Base-by-base conservation (phyloP, 1,284 basidiomycete species). In the Wallemia hederae region DNA sequence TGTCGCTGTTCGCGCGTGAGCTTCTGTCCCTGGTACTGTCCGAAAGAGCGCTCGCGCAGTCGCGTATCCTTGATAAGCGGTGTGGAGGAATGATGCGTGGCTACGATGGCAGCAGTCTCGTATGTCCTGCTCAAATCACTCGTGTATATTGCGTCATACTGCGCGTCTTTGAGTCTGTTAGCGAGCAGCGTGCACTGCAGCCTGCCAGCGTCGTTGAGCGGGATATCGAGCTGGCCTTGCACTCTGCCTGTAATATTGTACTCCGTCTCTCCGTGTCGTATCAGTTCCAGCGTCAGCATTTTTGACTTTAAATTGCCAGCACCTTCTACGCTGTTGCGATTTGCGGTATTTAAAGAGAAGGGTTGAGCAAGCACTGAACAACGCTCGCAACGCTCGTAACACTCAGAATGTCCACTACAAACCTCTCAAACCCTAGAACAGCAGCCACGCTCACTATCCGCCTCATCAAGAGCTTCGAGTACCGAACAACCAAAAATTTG, bases 401-500 rank as follows among this genome's bases (percentile, higher is more conserved):
- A 11, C 11, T 11, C 5, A 7, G 22, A 17, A 49, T 49, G 39
- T 49, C 39, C 11, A 49, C 39, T n/a, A 82, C 81, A 59, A 88
- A 83, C 71, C 72, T 76, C 55, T 73, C 78, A 24, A 73, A 76
- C 1, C 83, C 87, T 1, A 76, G 75, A 64, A 82, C 82, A 2
- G 76, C 79, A 61, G 83, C 85, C 22, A 85, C 84, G 7, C 74
- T 92, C 62, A 92, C 89, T n/a, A 70, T 97, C 55, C 81, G 92
- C 29, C 78, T 97, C 64, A 88, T 98, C 74, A 98, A 98, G 70
- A 89, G 83, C 49, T 94, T 98, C 69, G 82, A 83, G 67, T 97
- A 80, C 70, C 80, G 92, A 60, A 91, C 89, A 33, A 83, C 89
- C 72, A 85, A 85, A 68, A 83, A 80, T 66, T 77, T 96, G 63